Evolutionary conservation across 441 rosid species (phyloP), one percentile per base, ranked within the genome.

Genomic region (Syzygium malaccense): DNA sequence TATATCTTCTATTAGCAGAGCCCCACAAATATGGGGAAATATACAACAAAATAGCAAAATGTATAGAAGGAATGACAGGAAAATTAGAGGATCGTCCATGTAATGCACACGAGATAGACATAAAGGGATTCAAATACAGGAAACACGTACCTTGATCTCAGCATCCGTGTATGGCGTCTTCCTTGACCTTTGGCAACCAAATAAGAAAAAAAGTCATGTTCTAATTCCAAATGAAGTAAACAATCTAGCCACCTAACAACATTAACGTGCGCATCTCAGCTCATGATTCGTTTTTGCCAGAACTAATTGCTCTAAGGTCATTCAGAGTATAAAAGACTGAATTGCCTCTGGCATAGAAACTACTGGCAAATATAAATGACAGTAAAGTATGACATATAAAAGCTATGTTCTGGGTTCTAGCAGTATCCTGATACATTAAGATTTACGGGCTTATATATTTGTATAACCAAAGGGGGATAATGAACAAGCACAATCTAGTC

Each of bases 121-220:
- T 33, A 7, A 75, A 88, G 68, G 68, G 71, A 23, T 68, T 62
- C 64, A 87, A 62, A 11, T 54, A 8, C 86, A 62, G 18, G 55
- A 26, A 48, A 86, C 56, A 14, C n/a, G 62, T 95, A 97, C 99
- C 99, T 97, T 98, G 91, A 98, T 95, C 93, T 98, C 99, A 87
- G 95, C 96, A 92, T 97, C 99, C 33, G 98, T 93, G 89, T 95
- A 98, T 58, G 99, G 97, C 86, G 93, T 89, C 89, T 86, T 88
- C 88, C 99, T 92, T 51, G 91, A 94, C 95, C 99, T 96, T 86
- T 45, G 51, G 51, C 41, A 94, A 84, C 83, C 71, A 85, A 88
- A 89, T 89, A 41, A 87, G 51, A 86, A 60, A 83, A 17, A 83
- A 41, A 30, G 28, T 4, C 51, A 86, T 33, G 83, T 12, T 75